Evolutionary conservation across 495 filamentous ascomycete genomes (phyloP).

Genomic region (Xylaria castorea): DNA sequence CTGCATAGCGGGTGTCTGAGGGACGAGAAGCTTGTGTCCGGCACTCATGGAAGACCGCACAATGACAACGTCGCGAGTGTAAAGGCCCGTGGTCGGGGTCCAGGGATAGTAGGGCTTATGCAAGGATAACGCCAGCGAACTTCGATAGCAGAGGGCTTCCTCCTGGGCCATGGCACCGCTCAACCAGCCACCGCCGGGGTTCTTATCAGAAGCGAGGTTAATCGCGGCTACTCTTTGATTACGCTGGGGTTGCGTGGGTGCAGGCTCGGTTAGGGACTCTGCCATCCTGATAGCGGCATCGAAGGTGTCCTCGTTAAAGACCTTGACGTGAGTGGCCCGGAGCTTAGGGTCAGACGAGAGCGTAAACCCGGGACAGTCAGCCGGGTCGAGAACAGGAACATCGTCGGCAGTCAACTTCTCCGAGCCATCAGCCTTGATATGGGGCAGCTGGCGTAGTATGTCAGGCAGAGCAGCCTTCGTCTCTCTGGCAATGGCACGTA

Average conservation of each 20-base stretch:
- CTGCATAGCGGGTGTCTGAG: constrained; percentile 28
- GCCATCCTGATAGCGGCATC: constrained; percentile 55
- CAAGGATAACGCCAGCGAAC: constrained; percentile 61
- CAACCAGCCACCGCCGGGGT: constrained; percentile 63
- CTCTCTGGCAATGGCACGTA: constrained; percentile 33
- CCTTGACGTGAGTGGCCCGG: constrained; percentile 43
- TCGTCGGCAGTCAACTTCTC: constrained; percentile 21
- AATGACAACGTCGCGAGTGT: constrained; percentile 64
- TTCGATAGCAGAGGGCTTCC: constrained; percentile 70
- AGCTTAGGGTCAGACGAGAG: constrained; percentile 24
- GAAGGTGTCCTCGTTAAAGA: constrained; percentile 59
- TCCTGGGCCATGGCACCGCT: constrained; percentile 65
- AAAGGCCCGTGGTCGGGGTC: constrained; percentile 51
- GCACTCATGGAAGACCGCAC: constrained; percentile 53
- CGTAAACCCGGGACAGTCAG: constrained; percentile 32
- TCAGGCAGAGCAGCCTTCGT: constrained; percentile 32
- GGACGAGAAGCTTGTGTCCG: constrained; percentile 53
- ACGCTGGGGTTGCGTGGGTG: constrained; percentile 3
- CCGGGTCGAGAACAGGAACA: constrained; percentile 28
- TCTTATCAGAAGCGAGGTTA: constrained; percentile 63
- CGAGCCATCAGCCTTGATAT: constrained; percentile 28
- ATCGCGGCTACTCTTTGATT: constrained; percentile 60
- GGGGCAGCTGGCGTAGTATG: constrained; percentile 32
- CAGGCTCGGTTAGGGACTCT: constrained; percentile 15
- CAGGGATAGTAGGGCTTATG: constrained; percentile 60